Conservation (phyloP, 352 stramenopile genomes). For the Globisporangium orthogonon region DNA sequence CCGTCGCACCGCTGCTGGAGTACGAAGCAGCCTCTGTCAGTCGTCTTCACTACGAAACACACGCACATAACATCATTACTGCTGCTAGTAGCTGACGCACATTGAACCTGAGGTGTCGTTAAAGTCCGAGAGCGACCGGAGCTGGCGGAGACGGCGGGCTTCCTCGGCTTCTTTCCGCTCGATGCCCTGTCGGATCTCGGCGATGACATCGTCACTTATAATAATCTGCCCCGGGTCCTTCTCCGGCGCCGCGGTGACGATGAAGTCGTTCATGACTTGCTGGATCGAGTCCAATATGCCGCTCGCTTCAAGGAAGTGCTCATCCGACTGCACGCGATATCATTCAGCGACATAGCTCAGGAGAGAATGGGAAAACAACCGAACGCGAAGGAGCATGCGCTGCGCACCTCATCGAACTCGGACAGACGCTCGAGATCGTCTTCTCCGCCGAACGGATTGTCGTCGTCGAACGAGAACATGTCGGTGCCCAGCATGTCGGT, state of each 20-base stretch:
- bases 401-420: conserved; percentile 61
- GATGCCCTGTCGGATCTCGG: conserved; percentile 49
- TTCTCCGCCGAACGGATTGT: conserved; percentile 31
- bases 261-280: conserved; percentile 67
- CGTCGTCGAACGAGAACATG: conserved; percentile 45
- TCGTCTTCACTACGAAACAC: background rate
- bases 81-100: background rate
- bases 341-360: background rate
- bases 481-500: conserved; percentile 11
- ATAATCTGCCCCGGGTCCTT: conserved; percentile 41
- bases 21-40: background rate
- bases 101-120: conserved; percentile 6
- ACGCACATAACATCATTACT: background rate
- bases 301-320: conserved; percentile 66
- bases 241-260: conserved; percentile 18
- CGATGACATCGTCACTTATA: conserved; percentile 69
- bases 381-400: background rate
- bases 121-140: conserved; percentile 20
- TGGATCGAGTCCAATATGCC: conserved; percentile 79
- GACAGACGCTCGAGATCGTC: conserved; percentile 59
- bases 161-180: conserved; percentile 21
- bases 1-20: background rate
- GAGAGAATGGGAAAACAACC: background rate
- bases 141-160: conserved; percentile 18
- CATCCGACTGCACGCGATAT: conserved; percentile 38